phyloP scores from a whole-genome alignment of 345 rosid genomes.

The Capsella bursapastoris region DNA sequence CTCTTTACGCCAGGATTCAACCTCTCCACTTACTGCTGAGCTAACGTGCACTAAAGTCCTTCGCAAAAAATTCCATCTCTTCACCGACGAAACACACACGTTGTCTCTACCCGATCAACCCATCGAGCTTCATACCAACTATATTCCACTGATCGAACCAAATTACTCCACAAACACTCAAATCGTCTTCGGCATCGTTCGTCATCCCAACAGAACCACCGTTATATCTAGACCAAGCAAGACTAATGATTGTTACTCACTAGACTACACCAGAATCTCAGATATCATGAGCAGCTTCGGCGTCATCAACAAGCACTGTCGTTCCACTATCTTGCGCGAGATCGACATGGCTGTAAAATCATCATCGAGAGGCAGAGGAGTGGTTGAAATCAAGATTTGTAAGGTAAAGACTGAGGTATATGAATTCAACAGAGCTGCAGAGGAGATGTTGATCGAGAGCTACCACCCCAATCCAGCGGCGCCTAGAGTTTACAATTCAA shows the following conservation, averaged over 20 bases:
- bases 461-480: not conserved
- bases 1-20: not conserved
- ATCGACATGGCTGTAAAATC: not conserved
- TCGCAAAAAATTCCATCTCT: not conserved
- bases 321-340: not conserved
- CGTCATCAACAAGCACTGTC: not conserved
- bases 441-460: not conserved
- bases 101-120: not conserved
- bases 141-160: not conserved
- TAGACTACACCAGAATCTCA: not conserved
- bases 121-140: not conserved
- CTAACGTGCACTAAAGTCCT: slow-evolving; percentile 24
- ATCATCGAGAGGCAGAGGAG: slow-evolving; percentile 3
- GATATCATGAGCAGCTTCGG: not conserved
- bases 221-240: not conserved
- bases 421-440: not conserved
- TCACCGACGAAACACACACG: not conserved
- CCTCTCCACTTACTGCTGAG: not conserved
- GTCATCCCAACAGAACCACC: slow-evolving; percentile 4
- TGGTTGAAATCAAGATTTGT: slow-evolving; percentile 3
- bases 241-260: not conserved
- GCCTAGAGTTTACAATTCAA: too few species aligned
- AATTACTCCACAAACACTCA: not conserved
- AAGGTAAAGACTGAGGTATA: slow-evolving; percentile 5
- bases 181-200: not conserved